Conservation (phyloP, 768 basidiomycete genomes). For the Termitomyces titanicus region DNA sequence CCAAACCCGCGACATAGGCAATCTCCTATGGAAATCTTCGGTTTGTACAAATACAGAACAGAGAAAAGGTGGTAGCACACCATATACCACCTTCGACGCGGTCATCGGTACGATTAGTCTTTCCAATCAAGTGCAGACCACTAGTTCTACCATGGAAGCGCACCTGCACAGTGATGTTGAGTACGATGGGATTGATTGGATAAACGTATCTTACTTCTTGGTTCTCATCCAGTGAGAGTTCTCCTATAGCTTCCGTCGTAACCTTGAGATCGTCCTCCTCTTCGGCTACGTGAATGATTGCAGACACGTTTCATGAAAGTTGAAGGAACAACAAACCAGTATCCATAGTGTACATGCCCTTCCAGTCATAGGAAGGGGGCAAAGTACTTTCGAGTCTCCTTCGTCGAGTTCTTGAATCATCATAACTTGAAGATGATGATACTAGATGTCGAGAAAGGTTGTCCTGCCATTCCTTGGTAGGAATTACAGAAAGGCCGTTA, state of each 20-base stretch:
- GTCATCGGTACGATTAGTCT: constrained; percentile 61
- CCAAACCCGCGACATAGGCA: constrained; percentile 78
- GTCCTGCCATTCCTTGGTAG: constrained; percentile 79
- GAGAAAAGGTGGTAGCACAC: constrained; percentile 28
- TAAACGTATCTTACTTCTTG: constrained; percentile 47
- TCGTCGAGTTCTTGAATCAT: constrained; percentile 13
- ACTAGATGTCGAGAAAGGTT: constrained; percentile 56
- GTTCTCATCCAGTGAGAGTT: constrained; percentile 72
- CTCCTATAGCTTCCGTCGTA: constrained; percentile 57
- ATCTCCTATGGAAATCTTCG: constrained; percentile 37
- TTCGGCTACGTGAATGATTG: constrained; percentile 1
- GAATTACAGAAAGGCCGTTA: constrained; percentile 55
- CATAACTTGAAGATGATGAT: constrained; percentile 24
- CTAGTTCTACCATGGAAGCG: constrained; percentile 81
- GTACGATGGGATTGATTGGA: background rate
- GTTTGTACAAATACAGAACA: constrained; percentile 13
- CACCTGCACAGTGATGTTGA: constrained; percentile 42
- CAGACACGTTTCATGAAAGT: background rate
- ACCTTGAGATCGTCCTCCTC: constrained; percentile 40
- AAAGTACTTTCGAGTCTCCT: constrained; percentile 29
- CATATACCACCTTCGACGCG: constrained; percentile 68
- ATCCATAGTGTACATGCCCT: constrained; percentile 58
- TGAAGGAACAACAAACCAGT: constrained; percentile 9
- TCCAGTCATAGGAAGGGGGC: constrained; percentile 41
- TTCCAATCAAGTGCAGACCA: constrained; percentile 71